A percentile compares a stretch with the other conserved stretches of the same genome.
Evolutionary conservation across 352 stramenopile genomes (phyloP).

Genomic region (Phytopythium litorale): DNA sequence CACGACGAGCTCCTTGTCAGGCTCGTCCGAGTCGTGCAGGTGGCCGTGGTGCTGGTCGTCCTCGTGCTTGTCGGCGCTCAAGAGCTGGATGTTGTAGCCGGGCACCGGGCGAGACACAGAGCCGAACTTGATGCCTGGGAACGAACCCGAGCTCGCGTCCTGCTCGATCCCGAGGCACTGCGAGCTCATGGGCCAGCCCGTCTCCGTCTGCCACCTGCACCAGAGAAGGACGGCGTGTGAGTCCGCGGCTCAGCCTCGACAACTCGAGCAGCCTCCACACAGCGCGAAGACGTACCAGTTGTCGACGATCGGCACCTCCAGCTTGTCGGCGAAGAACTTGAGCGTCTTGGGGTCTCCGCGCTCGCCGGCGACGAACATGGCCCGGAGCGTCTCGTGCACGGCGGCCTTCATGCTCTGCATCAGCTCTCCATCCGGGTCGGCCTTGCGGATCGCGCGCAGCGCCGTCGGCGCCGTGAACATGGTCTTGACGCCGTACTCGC

Average conservation of each 20-base stretch:
- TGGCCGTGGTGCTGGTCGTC: conserved; percentile 38
- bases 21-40: conserved; percentile 49
- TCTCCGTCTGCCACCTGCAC: conserved; percentile 87
- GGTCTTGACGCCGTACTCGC: conserved; percentile 78
- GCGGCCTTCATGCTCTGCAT: conserved; percentile 39
- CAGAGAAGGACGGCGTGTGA: neutral
- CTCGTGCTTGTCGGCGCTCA: conserved; percentile 46
- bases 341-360: conserved; percentile 86
- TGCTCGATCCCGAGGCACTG: conserved; percentile 72
- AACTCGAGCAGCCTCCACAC: neutral
- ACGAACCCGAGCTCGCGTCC: conserved; percentile 27
- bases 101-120: conserved; percentile 65
- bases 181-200: conserved; percentile 74
- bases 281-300: conserved; percentile 45
- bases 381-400: conserved; percentile 51
- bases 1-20: conserved; percentile 66
- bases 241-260: neutral
- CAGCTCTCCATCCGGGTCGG: conserved; percentile 64
- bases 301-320: conserved; percentile 71
- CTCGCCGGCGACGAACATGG: conserved; percentile 88
- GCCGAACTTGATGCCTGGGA: conserved; percentile 57
- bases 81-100: conserved; percentile 79
- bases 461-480: conserved; percentile 93
- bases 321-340: conserved; percentile 62
- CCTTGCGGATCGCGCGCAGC: conserved; percentile 84